A percentile compares a stretch with the other conserved stretches of the same genome.
Conservation (phyloP, 192 early-diverging fungal species). For the Linnemannia hyalina region DNA sequence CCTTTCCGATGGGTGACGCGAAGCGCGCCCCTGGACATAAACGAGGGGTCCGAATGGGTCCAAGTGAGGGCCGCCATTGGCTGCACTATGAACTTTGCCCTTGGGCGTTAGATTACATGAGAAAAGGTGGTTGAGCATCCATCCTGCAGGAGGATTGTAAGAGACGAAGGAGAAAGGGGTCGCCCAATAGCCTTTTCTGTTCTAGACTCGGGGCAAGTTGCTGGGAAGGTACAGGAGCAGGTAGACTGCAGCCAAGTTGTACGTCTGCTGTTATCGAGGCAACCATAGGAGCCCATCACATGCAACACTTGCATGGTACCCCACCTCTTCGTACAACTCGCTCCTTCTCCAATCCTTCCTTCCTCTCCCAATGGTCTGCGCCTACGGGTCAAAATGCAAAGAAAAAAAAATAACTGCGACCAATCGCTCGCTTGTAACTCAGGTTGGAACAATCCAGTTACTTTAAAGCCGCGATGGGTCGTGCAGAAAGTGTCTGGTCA, state of each 20-base stretch:
- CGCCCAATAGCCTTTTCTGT: neutral
- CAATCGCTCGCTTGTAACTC: neutral
- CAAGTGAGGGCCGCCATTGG: neutral
- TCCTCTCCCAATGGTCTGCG: too few relatives aligned
- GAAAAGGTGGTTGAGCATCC: neutral
- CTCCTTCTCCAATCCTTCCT: too few relatives aligned
- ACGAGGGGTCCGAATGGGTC: neutral
- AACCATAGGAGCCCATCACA: constrained; percentile 10
- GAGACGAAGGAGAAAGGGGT: neutral
- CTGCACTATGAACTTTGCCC: neutral
- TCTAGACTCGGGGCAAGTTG: neutral
- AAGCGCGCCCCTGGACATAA: neutral
- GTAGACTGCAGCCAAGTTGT: neutral
- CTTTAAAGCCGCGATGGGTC: neutral
- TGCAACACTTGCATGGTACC: neutral
- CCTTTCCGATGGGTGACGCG: neutral
- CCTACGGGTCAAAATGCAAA: too few relatives aligned
- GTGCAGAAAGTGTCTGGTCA: neutral
- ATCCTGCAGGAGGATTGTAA: neutral
- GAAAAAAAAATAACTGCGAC: neutral
- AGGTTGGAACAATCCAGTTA: neutral
- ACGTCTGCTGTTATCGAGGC: neutral
- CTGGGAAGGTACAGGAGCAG: neutral
- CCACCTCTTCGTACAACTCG: neutral
- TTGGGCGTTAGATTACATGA: neutral